These are phyloP conservation scores for Alternaria brassicicola DNA, from an alignment of 2,329 filamentous ascomycete species.

Conservation along the genomic window DNA sequence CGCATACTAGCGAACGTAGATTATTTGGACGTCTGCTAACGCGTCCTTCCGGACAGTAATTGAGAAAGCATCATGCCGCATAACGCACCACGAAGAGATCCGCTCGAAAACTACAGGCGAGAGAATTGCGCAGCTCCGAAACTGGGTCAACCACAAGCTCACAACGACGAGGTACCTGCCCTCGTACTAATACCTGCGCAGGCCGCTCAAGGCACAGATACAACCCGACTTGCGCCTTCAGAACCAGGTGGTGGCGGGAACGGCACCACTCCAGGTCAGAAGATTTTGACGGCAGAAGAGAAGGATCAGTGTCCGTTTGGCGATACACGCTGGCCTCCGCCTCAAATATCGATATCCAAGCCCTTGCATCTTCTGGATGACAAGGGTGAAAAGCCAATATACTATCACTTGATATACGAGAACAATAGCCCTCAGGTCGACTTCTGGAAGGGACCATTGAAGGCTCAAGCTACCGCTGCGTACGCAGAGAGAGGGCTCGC, in stretches of 20 bases:
- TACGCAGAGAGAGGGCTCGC: neutral
- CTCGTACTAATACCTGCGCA: neutral
- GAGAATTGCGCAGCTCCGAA: conserved; percentile 9
- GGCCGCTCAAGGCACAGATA: neutral
- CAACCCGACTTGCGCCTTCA: neutral
- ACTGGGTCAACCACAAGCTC: neutral
- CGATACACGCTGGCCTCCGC: conserved; percentile 7
- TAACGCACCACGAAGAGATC: neutral
- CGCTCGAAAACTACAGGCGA: conserved; percentile 2
- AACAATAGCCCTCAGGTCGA: conserved; percentile 1
- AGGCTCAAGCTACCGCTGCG: neutral
- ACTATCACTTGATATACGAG: conserved; percentile 9
- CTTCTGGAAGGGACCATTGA: conserved; percentile 4
- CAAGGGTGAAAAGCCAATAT: conserved; percentile 1
- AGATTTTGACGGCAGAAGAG: neutral
- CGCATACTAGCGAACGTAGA: neutral
- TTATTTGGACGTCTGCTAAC: neutral
- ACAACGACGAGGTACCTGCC: neutral
- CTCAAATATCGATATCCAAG: neutral
- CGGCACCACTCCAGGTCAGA: neutral
- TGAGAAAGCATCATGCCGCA: neutral
- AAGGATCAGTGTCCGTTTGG: neutral
- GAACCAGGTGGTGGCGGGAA: neutral
- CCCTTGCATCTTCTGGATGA: neutral
- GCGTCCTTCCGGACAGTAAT: neutral